phyloP scores from a whole-genome alignment of 768 basidiomycete genomes.

The Boletus vinaceobasis region DNA sequence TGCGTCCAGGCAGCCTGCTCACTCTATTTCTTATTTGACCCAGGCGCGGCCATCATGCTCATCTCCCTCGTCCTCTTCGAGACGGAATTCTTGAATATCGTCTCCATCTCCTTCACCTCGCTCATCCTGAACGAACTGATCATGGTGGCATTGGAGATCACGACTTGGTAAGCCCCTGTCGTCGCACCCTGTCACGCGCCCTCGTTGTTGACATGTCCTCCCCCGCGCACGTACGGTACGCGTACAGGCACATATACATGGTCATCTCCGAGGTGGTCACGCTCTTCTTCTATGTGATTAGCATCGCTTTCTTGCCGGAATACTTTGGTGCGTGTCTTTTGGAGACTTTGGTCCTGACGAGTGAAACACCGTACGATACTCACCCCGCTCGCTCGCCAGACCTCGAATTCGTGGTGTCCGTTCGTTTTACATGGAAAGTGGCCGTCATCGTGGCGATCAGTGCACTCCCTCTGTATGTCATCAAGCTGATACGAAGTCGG shows the following conservation, averaged over 20 bases:
- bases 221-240: background rate
- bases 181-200: background rate
- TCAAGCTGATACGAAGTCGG: conserved; percentile 82
- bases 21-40: background rate
- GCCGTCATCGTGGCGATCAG: conserved; percentile 93
- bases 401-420: conserved; percentile 85
- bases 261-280: conserved; percentile 88
- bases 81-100: conserved; percentile 96
- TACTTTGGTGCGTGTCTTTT: conserved; percentile 79
- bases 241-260: conserved; percentile 88
- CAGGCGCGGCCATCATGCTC: conserved; percentile 98
- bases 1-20: background rate
- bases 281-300: conserved; percentile 80
- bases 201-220: background rate
- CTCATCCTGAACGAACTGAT: conserved; percentile 95
- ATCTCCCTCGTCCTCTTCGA: conserved; percentile 95
- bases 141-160: conserved; percentile 98
- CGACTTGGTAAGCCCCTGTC: conserved; percentile 84
- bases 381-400: conserved; percentile 45
- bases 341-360: no score
- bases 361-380: background rate
- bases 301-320: conserved; percentile 91
- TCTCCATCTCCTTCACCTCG: conserved; percentile 96
- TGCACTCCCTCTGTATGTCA: conserved; percentile 84
- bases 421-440: conserved; percentile 91